A percentile compares a stretch with the other conserved stretches of the same genome.
Conservation (phyloP, 306 rosid species). For the Pyrus communis region DNA sequence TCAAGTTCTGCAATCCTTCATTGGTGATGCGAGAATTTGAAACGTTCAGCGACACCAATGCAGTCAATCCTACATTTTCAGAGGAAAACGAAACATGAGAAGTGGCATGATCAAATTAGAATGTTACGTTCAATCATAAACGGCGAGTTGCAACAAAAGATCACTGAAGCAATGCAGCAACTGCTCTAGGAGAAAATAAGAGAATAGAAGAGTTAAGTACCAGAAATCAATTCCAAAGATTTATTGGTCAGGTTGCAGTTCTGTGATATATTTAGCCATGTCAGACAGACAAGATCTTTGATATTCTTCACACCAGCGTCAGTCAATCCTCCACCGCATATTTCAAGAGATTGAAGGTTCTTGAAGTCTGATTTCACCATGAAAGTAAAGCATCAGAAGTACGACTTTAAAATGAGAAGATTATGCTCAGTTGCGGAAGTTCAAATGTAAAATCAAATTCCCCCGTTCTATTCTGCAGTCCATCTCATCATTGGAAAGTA, state of each 20-base stretch:
- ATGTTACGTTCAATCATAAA: background rate
- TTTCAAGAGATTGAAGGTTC: conserved; percentile 65
- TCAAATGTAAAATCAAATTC: no score
- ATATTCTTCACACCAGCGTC: conserved; percentile 67
- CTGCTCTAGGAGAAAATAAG: background rate
- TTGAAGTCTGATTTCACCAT: conserved; percentile 43
- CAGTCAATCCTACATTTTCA: conserved; percentile 48
- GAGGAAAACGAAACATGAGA: background rate
- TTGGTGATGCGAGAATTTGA: conserved; percentile 56
- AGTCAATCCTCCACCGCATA: conserved; percentile 70
- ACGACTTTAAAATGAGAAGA: background rate
- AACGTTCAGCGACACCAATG: conserved; percentile 55
- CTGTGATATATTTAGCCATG: conserved; percentile 57
- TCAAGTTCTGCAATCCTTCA: conserved; percentile 52
- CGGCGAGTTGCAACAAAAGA: background rate
- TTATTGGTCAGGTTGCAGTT: conserved; percentile 58
- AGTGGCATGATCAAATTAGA: background rate
- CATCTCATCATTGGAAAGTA: no score
- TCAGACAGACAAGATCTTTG: conserved; percentile 46
- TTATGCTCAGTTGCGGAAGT: background rate
- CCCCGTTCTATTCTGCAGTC: no score
- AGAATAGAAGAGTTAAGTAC: conserved; percentile 15
- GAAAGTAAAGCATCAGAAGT: background rate
- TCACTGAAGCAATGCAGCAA: background rate
- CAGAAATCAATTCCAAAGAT: conserved; percentile 60